A percentile compares a stretch with the other conserved stretches of the same genome.
These are phyloP conservation scores for Nakaseomyces delphensis DNA, from an alignment of 1,139 yeast species.

Conservation along the genomic window DNA sequence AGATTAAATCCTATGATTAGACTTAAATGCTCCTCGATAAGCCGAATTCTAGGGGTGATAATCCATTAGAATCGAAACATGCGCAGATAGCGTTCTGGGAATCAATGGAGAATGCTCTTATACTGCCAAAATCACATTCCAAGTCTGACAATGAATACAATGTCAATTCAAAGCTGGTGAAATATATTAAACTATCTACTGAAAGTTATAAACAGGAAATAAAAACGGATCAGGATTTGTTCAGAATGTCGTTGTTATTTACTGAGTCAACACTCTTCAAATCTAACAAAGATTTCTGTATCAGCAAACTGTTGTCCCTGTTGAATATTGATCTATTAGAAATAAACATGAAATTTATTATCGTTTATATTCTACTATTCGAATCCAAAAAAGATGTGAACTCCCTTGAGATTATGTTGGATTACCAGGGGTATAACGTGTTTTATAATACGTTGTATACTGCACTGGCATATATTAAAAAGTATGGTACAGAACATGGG, in stretches of 20 bases:
- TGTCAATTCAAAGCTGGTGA: slow-evolving; percentile 30
- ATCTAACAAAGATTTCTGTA: slow-evolving; percentile 35
- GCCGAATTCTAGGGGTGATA: not conserved
- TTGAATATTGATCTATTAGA: slow-evolving; percentile 34
- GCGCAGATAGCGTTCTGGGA: slow-evolving; percentile 29
- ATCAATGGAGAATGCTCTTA: slow-evolving; percentile 16
- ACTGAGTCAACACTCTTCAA: slow-evolving; percentile 34
- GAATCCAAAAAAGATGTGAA: slow-evolving; percentile 39
- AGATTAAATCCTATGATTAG: not conserved
- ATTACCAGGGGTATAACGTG: slow-evolving; percentile 43
- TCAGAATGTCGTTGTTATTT: slow-evolving; percentile 31
- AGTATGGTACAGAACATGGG: slow-evolving; percentile 24
- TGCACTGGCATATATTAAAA: slow-evolving; percentile 29
- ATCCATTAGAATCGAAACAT: not conserved
- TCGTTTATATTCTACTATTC: slow-evolving; percentile 43
- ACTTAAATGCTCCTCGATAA: not conserved
- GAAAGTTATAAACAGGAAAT: slow-evolving; percentile 31
- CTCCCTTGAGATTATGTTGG: slow-evolving; percentile 40
- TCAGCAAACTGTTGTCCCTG: slow-evolving; percentile 40
- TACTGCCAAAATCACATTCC: not conserved
- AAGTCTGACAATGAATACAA: slow-evolving; percentile 14
- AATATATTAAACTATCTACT: slow-evolving; percentile 30
- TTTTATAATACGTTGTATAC: slow-evolving; percentile 36
- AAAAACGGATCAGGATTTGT: slow-evolving; percentile 32
- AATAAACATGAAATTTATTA: slow-evolving; percentile 35